Evolutionary conservation across 2,329 filamentous ascomycete genomes (phyloP).

Genomic region (Cordyceps pruinosa): DNA sequence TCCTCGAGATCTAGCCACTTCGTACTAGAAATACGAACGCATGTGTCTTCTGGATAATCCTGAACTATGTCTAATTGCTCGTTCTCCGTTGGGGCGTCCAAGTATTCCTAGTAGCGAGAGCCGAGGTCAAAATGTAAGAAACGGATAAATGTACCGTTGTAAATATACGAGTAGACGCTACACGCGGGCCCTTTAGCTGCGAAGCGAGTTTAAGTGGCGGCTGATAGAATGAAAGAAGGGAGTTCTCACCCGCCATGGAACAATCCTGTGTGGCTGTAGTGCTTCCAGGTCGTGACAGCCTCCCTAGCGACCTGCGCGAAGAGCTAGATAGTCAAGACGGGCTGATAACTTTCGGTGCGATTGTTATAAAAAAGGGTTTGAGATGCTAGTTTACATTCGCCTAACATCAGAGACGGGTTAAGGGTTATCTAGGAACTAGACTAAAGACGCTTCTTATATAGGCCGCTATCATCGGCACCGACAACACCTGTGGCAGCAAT

Average conservation of each 20-base stretch:
- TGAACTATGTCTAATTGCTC: not conserved
- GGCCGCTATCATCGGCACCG: no score
- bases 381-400: not conserved
- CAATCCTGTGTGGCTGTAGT: not conserved
- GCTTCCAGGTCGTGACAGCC: not conserved
- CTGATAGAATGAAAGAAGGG: not conserved
- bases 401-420: no score
- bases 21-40: not conserved
- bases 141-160: no score
- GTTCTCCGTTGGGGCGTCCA: not conserved
- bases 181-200: no score
- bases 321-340: not conserved
- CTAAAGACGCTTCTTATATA: no score
- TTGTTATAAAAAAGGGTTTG: not conserved
- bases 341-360: not conserved
- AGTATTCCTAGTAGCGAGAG: not conserved
- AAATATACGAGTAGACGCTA: no score
- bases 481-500: no score
- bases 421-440: no score
- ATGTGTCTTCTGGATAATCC: conserved; percentile 3
- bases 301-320: not conserved
- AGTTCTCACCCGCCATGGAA: not conserved
- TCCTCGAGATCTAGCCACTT: conserved; percentile 2
- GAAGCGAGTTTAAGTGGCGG: not conserved
- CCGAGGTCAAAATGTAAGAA: no score